Conservation (phyloP, 2,329 filamentous ascomycete species). For the Colletotrichum tofieldiae region DNA sequence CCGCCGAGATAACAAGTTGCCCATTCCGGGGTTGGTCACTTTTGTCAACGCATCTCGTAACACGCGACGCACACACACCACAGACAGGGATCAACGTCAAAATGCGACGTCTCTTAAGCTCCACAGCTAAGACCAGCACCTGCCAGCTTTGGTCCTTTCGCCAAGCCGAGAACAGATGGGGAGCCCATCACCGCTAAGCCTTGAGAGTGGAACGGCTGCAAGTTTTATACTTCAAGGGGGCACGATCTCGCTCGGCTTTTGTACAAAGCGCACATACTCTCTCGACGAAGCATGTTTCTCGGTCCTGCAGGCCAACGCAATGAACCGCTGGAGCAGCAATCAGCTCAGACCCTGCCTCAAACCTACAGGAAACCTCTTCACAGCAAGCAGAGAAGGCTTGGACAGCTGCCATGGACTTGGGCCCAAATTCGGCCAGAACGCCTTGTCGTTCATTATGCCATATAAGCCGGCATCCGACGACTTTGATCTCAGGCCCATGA, state of each 20-base stretch:
- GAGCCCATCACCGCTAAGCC: conserved; percentile 14
- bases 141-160: conserved; percentile 15
- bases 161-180: conserved; percentile 34
- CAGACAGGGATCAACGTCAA: conserved; percentile 21
- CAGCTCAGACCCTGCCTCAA: conserved; percentile 37
- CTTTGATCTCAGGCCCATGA: not conserved
- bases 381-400: conserved; percentile 3
- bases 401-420: conserved; percentile 23
- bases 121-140: not conserved
- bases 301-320: conserved; percentile 38
- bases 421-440: conserved; percentile 6
- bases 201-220: conserved; percentile 28
- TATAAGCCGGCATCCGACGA: conserved; percentile 40
- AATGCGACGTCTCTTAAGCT: conserved; percentile 14
- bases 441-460: conserved; percentile 16
- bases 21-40: not conserved
- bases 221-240: conserved; percentile 43
- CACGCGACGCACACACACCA: conserved; percentile 11
- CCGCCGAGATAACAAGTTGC: conserved; percentile 30
- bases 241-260: conserved; percentile 38
- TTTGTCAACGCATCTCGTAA: conserved; percentile 41
- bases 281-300: conserved; percentile 39
- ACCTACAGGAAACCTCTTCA: conserved; percentile 35
- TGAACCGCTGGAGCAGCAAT: conserved; percentile 24
- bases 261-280: conserved; percentile 37